These are phyloP conservation scores for Verticillium longisporum DNA, from an alignment of 2,329 filamentous ascomycete species.

Conservation along the genomic window DNA sequence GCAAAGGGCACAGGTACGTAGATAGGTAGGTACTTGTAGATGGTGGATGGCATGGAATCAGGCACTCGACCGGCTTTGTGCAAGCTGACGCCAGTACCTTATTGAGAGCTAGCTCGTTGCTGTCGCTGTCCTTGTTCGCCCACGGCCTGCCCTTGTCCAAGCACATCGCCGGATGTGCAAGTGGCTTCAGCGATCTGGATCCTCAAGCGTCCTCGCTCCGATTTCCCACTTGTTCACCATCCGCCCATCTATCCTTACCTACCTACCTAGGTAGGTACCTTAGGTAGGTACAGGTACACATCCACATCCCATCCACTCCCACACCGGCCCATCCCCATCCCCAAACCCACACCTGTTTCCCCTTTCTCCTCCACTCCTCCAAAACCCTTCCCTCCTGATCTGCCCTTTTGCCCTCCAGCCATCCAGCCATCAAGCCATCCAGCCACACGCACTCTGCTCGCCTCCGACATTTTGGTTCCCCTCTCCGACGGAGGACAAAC, in stretches of 20 bases:
- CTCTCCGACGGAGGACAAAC: background rate
- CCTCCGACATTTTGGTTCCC: background rate
- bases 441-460: background rate
- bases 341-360: background rate
- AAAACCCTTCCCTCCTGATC: background rate
- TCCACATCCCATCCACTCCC: background rate
- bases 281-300: background rate
- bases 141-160: background rate
- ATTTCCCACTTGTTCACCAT: background rate
- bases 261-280: too few relatives aligned
- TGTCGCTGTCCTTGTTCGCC: too few relatives aligned
- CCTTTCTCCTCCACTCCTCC: background rate
- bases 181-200: background rate
- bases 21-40: background rate
- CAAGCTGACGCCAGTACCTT: background rate
- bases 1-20: background rate
- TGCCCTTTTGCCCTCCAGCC: background rate
- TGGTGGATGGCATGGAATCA: background rate
- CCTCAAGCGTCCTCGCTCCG: background rate
- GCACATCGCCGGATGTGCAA: background rate
- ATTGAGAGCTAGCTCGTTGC: background rate
- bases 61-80: background rate
- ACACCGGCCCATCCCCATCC: background rate
- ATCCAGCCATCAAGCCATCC: background rate
- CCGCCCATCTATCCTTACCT: background rate